phyloP scores from a whole-genome alignment of 257 asterid species.

The Rehmannia glutinosa region DNA sequence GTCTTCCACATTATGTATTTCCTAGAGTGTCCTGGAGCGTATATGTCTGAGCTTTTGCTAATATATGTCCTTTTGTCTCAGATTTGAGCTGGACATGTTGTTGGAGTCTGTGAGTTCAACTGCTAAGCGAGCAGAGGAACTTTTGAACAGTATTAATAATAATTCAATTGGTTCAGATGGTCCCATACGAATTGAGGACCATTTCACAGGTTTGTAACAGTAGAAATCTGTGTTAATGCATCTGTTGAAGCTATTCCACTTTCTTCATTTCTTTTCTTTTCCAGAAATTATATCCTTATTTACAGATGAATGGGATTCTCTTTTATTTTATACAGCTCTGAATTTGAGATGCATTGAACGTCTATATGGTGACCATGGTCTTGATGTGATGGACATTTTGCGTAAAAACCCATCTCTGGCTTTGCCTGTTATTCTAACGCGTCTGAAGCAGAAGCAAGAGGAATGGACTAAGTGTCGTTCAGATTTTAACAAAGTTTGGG shows the following conservation, averaged over 20 bases:
- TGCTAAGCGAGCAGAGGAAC: conserved; percentile 79
- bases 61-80: conserved; percentile 22
- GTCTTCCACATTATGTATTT: neutral
- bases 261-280: neutral
- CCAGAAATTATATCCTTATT: neutral
- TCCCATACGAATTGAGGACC: conserved; percentile 68
- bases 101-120: conserved; percentile 87
- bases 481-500: conserved; percentile 96
- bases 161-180: conserved; percentile 55
- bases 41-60: neutral
- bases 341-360: conserved; percentile 95
- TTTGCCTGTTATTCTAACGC: conserved; percentile 80
- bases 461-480: conserved; percentile 92
- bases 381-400: conserved; percentile 87
- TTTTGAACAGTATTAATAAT: conserved; percentile 53
- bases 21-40: conserved; percentile 4
- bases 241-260: neutral
- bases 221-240: conserved; percentile 1
- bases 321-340: conserved; percentile 49
- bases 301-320: conserved; percentile 13
- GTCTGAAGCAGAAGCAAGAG: conserved; percentile 96
- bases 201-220: conserved; percentile 72
- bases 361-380: conserved; percentile 97
- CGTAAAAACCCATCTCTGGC: conserved; percentile 78
- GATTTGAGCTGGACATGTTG: conserved; percentile 97